Base-by-base conservation (phyloP, 1,284 basidiomycete species). In the Cutaneotrichosporon sp. region DNA sequence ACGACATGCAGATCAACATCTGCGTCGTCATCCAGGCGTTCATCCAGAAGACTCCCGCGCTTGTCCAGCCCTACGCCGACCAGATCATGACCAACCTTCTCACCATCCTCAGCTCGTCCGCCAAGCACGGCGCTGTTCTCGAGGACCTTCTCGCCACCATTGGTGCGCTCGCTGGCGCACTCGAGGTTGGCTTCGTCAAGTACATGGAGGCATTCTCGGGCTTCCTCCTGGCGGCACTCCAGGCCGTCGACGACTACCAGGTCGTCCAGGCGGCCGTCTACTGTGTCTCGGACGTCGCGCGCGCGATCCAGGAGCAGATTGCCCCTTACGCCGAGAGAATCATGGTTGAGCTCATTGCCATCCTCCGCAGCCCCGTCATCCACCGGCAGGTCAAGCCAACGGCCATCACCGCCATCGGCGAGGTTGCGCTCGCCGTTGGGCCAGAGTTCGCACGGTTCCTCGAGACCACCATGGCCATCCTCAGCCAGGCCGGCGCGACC, bases 101-200 rank as follows among this genome's bases (percentile, higher is more conserved):
- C 6, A 89, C 89, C 68, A 86, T 98, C 58, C 92, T 98, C 67
- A 88, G 89, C 75, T 86, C 89, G 36, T 88, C 92, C 26, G 88
- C 90, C 64, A 97, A 96, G 83, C 90, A 93, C 30, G 93, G 94
- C 4, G 96, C 93, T 2, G 87, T 98, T n/a, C 86, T 97, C 42
- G 97, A 99, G 78, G 97, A 99, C 76, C 92, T 93, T 4, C 97
- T 99, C 85, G 85, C 97, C 40, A 90, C 93, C 49, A 89, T 97
- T 58, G 96, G 96, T n/a, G 88, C 93, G 9, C 84, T 97, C 57
- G 89, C 73, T 30, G 62, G 71, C 84, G 93, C 91, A 0, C 87
- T 98, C 52, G 96, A 98, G 76, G 81, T 83, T 58, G 85, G 86
- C 65, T 98, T 99, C 80, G 84, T 87, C 66, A 90, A 92, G 47